Conservation (phyloP, 2,329 filamentous ascomycete species). For the Geosmithia putterillii region DNA sequence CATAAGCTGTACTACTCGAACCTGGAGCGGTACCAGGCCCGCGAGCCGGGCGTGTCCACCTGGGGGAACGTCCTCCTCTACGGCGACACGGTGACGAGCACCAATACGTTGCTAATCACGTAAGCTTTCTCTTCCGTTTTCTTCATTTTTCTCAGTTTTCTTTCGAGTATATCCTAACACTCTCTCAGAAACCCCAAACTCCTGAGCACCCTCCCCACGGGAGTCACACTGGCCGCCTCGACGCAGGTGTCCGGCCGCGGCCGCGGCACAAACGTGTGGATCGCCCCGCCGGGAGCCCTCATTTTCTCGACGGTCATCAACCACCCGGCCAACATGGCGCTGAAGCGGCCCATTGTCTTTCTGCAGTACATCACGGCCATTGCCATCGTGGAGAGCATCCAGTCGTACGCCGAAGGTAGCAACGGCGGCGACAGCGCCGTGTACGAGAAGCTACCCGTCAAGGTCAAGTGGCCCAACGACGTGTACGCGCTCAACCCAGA, state of each 20-base stretch:
- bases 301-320: constrained; percentile 84
- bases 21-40: constrained; percentile 50
- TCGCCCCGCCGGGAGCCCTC: constrained; percentile 74
- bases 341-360: constrained; percentile 73
- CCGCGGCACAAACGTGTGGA: constrained; percentile 87
- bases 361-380: constrained; percentile 87
- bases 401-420: constrained; percentile 62
- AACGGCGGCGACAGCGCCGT: no score
- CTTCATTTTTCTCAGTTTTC: not conserved
- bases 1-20: constrained; percentile 68
- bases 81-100: constrained; percentile 85
- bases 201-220: constrained; percentile 63
- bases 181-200: constrained; percentile 59
- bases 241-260: constrained; percentile 82
- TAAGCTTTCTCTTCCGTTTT: constrained; percentile 18
- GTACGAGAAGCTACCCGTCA: constrained; percentile 66
- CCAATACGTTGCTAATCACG: constrained; percentile 88
- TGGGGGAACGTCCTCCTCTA: constrained; percentile 78
- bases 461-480: constrained; percentile 96
- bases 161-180: not conserved
- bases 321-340: constrained; percentile 62
- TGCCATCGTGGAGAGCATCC: constrained; percentile 74
- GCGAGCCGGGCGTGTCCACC: constrained; percentile 36
- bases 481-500: constrained; percentile 58
- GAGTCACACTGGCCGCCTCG: constrained; percentile 81